Percentiles rank a stretch among this genome's conserved stretches.
phyloP scores from a whole-genome alignment of 2,329 filamentous ascomycete genomes.

The Didymella sp. region DNA sequence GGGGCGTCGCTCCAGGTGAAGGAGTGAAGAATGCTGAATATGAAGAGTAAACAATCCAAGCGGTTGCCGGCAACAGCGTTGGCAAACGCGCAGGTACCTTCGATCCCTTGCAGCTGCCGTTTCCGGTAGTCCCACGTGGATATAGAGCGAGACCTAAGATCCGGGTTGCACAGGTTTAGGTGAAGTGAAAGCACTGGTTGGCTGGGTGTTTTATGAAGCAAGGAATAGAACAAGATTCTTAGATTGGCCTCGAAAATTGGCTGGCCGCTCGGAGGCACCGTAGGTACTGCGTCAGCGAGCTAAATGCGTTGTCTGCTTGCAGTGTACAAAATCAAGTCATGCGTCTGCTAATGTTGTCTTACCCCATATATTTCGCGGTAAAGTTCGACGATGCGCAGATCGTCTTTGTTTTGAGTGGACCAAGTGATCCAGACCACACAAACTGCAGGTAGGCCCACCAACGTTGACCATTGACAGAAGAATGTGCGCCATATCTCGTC shows the following conservation, averaged over 20 bases:
- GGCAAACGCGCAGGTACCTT: conserved; percentile 7
- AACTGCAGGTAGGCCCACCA: background rate
- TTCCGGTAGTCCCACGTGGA: conserved; percentile 8
- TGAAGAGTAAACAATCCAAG: conserved; percentile 6
- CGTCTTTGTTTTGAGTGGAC: background rate
- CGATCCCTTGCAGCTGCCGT: conserved; percentile 15
- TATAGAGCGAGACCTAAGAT: conserved; percentile 1
- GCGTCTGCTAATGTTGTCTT: background rate
- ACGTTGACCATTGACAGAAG: background rate
- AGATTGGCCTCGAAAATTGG: background rate
- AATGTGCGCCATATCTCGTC: conserved; percentile 1
- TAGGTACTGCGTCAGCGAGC: background rate
- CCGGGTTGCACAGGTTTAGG: background rate
- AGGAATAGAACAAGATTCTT: conserved; percentile 1
- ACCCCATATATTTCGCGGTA: background rate
- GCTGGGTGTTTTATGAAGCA: conserved; percentile 4
- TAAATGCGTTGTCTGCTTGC: conserved; percentile 4
- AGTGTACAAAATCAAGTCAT: background rate
- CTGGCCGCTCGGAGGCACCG: conserved; percentile 9
- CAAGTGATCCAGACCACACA: background rate
- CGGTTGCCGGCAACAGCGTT: background rate
- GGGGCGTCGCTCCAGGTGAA: conserved; percentile 13
- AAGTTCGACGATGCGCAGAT: background rate
- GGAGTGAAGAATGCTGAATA: background rate
- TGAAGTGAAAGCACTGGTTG: background rate